These are phyloP conservation scores for Posidonia oceanica DNA, from an alignment of 116 monocot species.

Conservation along the genomic window DNA sequence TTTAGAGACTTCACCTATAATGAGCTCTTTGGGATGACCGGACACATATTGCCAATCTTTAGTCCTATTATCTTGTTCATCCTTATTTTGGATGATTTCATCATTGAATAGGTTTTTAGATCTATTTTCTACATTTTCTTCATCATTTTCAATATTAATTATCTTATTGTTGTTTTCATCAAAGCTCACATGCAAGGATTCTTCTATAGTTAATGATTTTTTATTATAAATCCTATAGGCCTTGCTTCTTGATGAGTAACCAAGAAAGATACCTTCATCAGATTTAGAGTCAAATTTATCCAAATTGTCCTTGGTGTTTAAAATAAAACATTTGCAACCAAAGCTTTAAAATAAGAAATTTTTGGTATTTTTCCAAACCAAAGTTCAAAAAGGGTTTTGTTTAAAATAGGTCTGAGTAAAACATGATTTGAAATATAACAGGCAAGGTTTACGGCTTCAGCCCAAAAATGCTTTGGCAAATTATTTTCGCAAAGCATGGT, in stretches of 20 bases:
- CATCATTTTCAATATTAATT: not conserved
- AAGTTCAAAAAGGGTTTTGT: too few species aligned
- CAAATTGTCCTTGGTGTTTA: too few species aligned
- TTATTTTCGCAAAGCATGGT: too few species aligned
- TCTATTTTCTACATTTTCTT: not conserved
- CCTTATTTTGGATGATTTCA: not conserved
- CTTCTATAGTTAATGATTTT: not conserved
- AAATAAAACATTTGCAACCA: too few species aligned
- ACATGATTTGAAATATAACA: too few species aligned
- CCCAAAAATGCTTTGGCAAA: too few species aligned
- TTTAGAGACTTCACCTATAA: not conserved
- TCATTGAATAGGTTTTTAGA: not conserved
- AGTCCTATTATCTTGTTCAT: not conserved
- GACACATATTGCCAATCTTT: not conserved
- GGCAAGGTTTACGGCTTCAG: too few species aligned
- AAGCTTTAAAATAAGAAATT: not conserved
- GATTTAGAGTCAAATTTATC: too few species aligned
- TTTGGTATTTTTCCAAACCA: not conserved
- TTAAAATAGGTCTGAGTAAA: not conserved
- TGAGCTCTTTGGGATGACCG: not conserved
- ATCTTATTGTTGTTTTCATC: not conserved
- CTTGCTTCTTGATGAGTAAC: not conserved
- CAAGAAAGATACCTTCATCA: too few species aligned
- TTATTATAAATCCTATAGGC: not conserved
- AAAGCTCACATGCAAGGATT: not conserved